Conservation (phyloP, 148 eudicot species). For the Rhododendron simsii region DNA sequence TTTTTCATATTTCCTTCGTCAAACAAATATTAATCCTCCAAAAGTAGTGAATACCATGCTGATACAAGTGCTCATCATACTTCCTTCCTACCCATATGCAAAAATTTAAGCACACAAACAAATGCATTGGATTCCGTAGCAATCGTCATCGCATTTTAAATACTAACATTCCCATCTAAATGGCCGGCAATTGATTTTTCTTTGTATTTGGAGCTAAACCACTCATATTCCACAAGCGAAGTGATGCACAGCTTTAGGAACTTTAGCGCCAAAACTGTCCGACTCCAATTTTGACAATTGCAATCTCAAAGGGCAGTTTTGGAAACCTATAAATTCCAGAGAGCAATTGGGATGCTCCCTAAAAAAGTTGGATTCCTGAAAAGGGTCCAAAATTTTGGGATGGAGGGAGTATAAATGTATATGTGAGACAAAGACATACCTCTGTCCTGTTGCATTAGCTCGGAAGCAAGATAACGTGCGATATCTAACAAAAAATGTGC, state of each 20-base stretch:
- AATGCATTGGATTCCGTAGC: neutral
- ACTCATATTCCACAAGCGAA: neutral
- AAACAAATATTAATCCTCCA: neutral
- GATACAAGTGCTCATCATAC: neutral
- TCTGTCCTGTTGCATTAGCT: conserved; percentile 48
- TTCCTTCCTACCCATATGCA: neutral
- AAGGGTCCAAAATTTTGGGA: neutral
- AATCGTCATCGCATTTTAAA: no score
- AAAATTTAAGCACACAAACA: neutral
- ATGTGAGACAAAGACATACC: conserved; percentile 30
- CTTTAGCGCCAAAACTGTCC: neutral
- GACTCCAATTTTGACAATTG: neutral
- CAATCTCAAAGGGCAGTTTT: neutral
- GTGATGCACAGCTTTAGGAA: neutral
- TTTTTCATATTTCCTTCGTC: neutral
- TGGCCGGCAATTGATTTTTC: neutral
- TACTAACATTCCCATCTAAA: neutral
- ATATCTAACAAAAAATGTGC: conserved; percentile 88
- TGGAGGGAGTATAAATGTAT: neutral
- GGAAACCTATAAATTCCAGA: neutral
- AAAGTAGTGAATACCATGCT: neutral
- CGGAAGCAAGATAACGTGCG: conserved; percentile 64
- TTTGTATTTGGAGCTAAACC: neutral
- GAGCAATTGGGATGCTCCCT: neutral
- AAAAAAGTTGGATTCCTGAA: neutral